Evolutionary conservation across 345 rosid species (phyloP).

Genomic region (Trapa incisa): DNA sequence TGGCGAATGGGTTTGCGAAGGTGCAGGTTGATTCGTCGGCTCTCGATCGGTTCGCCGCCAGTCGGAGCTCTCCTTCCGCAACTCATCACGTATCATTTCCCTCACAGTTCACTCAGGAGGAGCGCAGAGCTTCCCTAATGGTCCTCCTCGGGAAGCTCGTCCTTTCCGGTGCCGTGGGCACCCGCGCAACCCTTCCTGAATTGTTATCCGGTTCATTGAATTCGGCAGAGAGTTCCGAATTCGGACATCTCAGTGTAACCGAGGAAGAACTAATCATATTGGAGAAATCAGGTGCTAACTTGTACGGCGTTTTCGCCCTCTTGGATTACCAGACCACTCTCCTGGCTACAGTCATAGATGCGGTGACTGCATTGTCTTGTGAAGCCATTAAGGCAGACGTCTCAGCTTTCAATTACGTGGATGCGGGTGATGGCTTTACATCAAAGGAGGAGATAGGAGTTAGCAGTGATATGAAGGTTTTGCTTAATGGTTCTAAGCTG

Average conservation of each 20-base stretch:
- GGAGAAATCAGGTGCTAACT: constrained; percentile 19
- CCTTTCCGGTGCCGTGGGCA: constrained; percentile 12
- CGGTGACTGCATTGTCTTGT: constrained; percentile 62
- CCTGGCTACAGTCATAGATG: constrained; percentile 38
- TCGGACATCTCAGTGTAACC: constrained; percentile 24
- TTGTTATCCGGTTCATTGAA: constrained; percentile 24
- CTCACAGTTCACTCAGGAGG: constrained; percentile 24
- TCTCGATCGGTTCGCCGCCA: constrained; percentile 27
- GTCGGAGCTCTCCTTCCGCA: constrained; percentile 9
- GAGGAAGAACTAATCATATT: constrained; percentile 30
- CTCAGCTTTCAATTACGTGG: constrained; percentile 34
- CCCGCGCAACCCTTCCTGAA: constrained; percentile 32
- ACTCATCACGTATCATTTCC: constrained; percentile 7
- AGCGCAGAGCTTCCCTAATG: constrained; percentile 35
- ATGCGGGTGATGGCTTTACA: constrained; percentile 58
- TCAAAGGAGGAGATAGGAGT: constrained; percentile 56
- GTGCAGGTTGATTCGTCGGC: constrained; percentile 49
- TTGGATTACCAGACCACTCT: constrained; percentile 43
- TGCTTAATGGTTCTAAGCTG: constrained; percentile 60
- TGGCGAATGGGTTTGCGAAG: constrained; percentile 31
- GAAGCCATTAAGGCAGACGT: constrained; percentile 49
- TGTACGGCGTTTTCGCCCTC: constrained; percentile 44
- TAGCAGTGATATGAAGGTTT: constrained; percentile 58
- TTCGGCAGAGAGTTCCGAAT: constrained; percentile 1
- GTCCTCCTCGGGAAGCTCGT: constrained; percentile 55